Conservation (phyloP, 768 basidiomycete genomes). For the Lenzites betulinus region DNA sequence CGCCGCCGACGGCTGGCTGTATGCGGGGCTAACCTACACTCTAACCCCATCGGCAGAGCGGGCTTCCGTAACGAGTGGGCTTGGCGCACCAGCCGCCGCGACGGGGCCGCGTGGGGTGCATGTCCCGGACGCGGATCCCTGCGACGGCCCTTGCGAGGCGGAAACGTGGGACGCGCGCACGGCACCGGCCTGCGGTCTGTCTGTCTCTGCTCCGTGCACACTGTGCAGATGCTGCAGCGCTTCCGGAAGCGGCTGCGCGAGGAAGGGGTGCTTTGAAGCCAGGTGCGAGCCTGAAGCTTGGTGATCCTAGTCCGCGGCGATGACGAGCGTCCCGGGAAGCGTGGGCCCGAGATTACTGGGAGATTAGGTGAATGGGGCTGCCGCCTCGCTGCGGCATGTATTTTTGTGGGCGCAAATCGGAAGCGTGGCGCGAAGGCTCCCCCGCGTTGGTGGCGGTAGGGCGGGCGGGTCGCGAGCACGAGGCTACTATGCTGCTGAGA, state of each 20-base stretch:
- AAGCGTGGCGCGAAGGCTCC: constrained; percentile 4
- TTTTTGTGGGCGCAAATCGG: not conserved
- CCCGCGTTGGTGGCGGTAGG: not conserved
- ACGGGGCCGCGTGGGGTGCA: constrained; percentile 5
- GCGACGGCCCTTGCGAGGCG: not conserved
- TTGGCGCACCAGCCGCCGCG: not conserved
- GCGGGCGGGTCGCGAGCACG: not conserved
- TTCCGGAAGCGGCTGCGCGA: not conserved
- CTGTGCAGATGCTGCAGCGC: not conserved
- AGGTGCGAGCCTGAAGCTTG: not conserved
- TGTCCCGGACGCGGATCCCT: not conserved
- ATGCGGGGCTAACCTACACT: not conserved
- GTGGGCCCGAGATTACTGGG: constrained; percentile 2
- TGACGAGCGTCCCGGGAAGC: not conserved
- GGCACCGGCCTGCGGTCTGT: not conserved
- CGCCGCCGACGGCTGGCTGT: not conserved
- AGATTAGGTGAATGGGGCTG: not conserved
- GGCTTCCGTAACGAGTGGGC: not conserved
- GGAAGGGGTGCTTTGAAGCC: not conserved
- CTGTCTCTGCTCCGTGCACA: not conserved
- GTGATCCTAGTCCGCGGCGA: constrained; percentile 8
- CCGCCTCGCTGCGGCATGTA: not conserved
- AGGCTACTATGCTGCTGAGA: not conserved
- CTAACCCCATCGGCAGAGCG: constrained; percentile 1
- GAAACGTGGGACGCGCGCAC: not conserved